Evolutionary conservation across 2,329 filamentous ascomycete genomes (phyloP).

Genomic region (Canariomyces notabilis): DNA sequence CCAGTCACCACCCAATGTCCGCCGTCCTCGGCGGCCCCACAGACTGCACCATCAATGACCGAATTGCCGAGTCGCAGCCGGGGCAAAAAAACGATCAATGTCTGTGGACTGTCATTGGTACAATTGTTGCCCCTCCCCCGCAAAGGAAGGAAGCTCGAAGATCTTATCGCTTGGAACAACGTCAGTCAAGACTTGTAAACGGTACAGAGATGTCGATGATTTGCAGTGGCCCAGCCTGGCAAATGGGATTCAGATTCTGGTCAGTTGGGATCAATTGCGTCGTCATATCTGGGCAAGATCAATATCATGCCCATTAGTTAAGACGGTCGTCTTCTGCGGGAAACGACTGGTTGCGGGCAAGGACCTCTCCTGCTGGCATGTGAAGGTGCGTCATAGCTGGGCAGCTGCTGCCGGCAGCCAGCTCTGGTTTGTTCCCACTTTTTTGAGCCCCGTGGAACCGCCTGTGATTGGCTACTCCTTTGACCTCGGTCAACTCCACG

Average conservation of each 20-base stretch:
- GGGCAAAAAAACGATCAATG: background rate
- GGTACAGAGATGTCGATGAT: background rate
- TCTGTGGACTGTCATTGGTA: constrained; percentile 7
- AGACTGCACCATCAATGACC: constrained; percentile 35
- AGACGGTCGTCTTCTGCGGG: too few relatives aligned
- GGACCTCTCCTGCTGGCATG: too few relatives aligned
- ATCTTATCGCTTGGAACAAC: constrained; percentile 12
- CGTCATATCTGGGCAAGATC: too few relatives aligned
- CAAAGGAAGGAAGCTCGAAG: constrained; percentile 6
- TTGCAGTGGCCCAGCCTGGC: too few relatives aligned
- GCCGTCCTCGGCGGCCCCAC: constrained; percentile 7
- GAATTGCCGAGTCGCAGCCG: constrained; percentile 38
- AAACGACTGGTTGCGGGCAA: too few relatives aligned
- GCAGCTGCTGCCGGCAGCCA: background rate
- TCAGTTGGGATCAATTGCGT: too few relatives aligned
- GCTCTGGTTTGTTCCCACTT: constrained; percentile 3
- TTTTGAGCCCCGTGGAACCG: too few relatives aligned
- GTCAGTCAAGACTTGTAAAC: constrained; percentile 1
- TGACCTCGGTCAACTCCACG: constrained; percentile 17
- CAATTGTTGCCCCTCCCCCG: constrained; percentile 19
- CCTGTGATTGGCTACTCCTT: constrained; percentile 11
- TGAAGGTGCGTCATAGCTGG: constrained; percentile 18
- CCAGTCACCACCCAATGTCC: background rate
- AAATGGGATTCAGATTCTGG: too few relatives aligned
- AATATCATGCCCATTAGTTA: too few relatives aligned